These are phyloP conservation scores for Suillus bovinus DNA, from an alignment of 768 basidiomycete genomes.

Conservation along the genomic window DNA sequence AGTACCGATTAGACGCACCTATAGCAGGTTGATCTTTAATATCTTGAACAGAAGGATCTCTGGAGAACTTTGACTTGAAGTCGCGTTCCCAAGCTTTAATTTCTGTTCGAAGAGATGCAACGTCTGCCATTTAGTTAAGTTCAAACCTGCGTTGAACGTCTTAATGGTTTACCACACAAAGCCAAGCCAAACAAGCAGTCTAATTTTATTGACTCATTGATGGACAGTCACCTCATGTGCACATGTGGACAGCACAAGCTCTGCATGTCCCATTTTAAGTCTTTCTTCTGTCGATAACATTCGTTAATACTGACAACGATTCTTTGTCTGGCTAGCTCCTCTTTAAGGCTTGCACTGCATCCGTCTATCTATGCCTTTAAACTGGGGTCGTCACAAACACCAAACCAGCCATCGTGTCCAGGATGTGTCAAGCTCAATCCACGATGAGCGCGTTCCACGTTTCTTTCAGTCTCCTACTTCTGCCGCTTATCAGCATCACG, in stretches of 20 bases:
- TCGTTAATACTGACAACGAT: background rate
- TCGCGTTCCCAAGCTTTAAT: conserved; percentile 79
- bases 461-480: conserved; percentile 8
- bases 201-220: conserved; percentile 1
- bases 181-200: conserved; percentile 1
- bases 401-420: background rate
- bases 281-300: conserved; percentile 1
- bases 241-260: conserved; percentile 1
- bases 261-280: conserved; percentile 8
- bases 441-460: conserved; percentile 6
- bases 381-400: conserved; percentile 15
- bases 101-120: conserved; percentile 53
- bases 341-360: background rate
- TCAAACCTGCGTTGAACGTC: background rate
- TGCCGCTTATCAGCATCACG: conserved; percentile 4
- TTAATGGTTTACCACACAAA: background rate
- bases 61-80: conserved; percentile 56
- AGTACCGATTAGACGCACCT: conserved; percentile 45
- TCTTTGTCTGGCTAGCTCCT: conserved; percentile 9
- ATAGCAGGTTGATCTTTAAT: conserved; percentile 62
- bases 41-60: conserved; percentile 67
- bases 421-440: background rate
- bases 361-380: conserved; percentile 17
- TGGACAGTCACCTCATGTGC: background rate
- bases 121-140: conserved; percentile 18